Conservation (phyloP, 2,329 filamentous ascomycete species). For the Xylaria sp. region DNA sequence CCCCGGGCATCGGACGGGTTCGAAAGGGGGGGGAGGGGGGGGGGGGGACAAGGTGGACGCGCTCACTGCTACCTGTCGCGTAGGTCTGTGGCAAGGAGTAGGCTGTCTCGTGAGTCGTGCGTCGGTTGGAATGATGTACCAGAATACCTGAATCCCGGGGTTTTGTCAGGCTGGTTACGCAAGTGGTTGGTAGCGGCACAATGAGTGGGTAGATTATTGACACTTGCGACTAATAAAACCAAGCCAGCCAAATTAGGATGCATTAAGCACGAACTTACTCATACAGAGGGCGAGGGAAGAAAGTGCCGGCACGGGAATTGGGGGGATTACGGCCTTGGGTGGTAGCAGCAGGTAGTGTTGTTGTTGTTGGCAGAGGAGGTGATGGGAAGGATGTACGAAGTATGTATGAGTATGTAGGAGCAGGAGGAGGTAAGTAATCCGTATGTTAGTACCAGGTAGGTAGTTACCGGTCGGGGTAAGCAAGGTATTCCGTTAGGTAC, state of each 20-base stretch:
- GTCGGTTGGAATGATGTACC: conserved; percentile 34
- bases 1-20: conserved; percentile 17
- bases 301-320: background rate
- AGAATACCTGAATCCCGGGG: conserved; percentile 19
- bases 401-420: background rate
- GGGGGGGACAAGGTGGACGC: background rate
- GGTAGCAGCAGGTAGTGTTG: background rate
- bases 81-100: conserved; percentile 9
- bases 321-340: background rate
- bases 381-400: no score
- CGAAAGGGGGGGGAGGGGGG: conserved; percentile 4
- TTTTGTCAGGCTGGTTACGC: conserved; percentile 26
- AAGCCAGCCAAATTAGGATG: conserved; percentile 4
- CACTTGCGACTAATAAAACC: conserved; percentile 19
- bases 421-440: no score
- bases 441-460: no score
- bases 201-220: conserved; percentile 16
- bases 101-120: conserved; percentile 25
- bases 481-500: no score
- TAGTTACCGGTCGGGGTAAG: no score
- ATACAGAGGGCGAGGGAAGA: background rate
- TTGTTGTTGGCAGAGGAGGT: background rate
- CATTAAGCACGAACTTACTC: background rate
- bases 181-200: conserved; percentile 24
- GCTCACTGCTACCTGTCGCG: conserved; percentile 26